A percentile compares a stretch with the other conserved stretches of the same genome.
These are phyloP conservation scores for Calonectria hawksworthii DNA, from an alignment of 2,329 filamentous ascomycete genomes.

Conservation along the genomic window DNA sequence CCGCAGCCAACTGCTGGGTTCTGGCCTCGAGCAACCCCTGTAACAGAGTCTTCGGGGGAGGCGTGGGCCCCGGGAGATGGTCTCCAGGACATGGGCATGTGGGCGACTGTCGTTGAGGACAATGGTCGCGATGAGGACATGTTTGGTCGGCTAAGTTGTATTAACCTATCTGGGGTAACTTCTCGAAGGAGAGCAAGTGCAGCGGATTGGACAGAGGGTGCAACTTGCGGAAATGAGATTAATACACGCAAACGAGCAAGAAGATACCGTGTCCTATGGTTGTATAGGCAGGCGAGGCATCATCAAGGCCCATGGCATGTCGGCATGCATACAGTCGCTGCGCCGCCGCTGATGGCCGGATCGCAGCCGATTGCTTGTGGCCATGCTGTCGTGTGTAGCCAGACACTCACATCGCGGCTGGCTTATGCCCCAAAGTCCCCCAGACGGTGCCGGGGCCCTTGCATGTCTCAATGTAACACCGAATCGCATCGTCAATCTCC, in stretches of 20 bases:
- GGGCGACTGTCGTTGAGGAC: background rate
- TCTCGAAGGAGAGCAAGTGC: background rate
- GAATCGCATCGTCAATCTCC: constrained; percentile 45
- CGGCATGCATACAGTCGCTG: background rate
- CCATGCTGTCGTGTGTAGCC: background rate
- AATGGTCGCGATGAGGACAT: background rate
- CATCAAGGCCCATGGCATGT: constrained; percentile 12
- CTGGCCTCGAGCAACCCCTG: constrained; percentile 36
- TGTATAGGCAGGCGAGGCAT: constrained; percentile 10
- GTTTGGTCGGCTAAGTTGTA: background rate
- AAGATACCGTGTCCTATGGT: background rate
- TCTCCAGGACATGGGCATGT: constrained; percentile 12
- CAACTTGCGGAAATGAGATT: constrained; percentile 22
- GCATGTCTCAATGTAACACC: constrained; percentile 36
- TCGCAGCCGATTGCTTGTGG: background rate
- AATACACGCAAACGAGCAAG: background rate
- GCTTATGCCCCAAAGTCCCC: constrained; percentile 5
- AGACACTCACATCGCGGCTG: background rate
- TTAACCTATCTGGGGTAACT: constrained; percentile 3
- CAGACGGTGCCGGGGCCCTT: constrained; percentile 27
- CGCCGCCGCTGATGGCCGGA: background rate
- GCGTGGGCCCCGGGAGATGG: constrained; percentile 33
- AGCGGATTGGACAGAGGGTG: constrained; percentile 12
- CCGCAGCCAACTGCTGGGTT: constrained; percentile 11
- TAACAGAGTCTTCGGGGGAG: constrained; percentile 9